Evolutionary conservation across 2,329 filamentous ascomycete species (phyloP), one percentile per base, ranked within the genome.

Genomic region (Neospermospora avenae): DNA sequence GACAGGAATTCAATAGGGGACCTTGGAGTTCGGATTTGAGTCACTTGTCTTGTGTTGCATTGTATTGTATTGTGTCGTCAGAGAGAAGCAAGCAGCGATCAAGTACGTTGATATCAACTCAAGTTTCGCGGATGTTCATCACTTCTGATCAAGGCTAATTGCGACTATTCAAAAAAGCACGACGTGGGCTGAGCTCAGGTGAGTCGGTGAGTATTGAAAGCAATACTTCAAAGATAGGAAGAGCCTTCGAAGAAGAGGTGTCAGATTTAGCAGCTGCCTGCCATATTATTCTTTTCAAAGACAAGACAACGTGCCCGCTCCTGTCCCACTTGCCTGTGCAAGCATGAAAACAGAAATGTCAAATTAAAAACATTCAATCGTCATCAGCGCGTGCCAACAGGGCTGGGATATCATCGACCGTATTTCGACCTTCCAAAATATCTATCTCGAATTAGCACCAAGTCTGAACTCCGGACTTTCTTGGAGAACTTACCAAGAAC

Each of bases 351-450:
- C 3, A 42, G 10, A 42, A 31, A 6, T 10, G 28, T n/a, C n/a
- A 10, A 31, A 31, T 6, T 31, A 16, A 16, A 42, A 49, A 31
- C 48, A 8, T 18, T 24, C n/a, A 59, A 53, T 35, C 59, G 11
- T 68, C 65, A 25, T 65, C 61, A 34, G 20, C 56, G 45, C 54
- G 63, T 24, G 67, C 62, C 22, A 69, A 55, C 35, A 95, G 79
- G 59, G 81, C 79, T 24, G 92, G 91, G 69, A 96, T 92, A 68
- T 96, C 89, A 65, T 93, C 85, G 18, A 93, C 88, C 66, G 86
- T 85, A 68, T 87, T 85, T 66, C 84, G 86, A 63, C 90, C 90
- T 68, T 91, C 83, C 20, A 62, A 77, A 68, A 96, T 93, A 66
- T 86, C 85, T 82, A 62, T 42, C 3, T 70, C 35, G 48, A 56